Base-by-base conservation (phyloP, 2,329 filamentous ascomycete genomes). In the Nemania sp. region DNA sequence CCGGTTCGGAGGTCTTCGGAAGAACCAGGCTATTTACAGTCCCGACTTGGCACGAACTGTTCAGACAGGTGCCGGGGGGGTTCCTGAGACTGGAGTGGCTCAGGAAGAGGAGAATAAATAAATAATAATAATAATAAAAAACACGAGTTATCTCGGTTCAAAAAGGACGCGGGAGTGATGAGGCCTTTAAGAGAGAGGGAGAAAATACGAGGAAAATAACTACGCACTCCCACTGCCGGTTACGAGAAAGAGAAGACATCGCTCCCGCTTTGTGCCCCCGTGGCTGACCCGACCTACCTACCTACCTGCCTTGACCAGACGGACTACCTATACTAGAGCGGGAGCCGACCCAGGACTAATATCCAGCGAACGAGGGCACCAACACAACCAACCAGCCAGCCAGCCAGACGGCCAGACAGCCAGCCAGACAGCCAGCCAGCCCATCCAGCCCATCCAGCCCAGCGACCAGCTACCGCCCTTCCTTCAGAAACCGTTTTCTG, bases 1-100 rank as follows among this genome's bases (percentile, higher is more conserved):
- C 55, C 62, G 62, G 59, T 53, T 64, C 62, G 59, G 62, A 59
- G 59, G n/a, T 20, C 12, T 59, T 59, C 59, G 62, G 59, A 57
- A 59, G 52, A 42, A 54, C 35, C 49, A 51, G 47, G 52, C 34
- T 20, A 53, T 48, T 43, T 35, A 15, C 1, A 45, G 12, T 59
- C 32, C 62, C 40, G 59, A 37, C 56, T 57, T 57, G 55, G 52
- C 55, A 54, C 32, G 17, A 47, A 12, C 43, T 20, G 34, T 55
- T 17, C 46, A 21, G 20, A 39, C 34, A 50, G 40, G 13, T 9
- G 9, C 42, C 48, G 32, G 42, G 20, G 15, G 40, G 40, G 34
- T 3, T 29, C 5, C 13, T 29, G 18, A 25, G 10, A 15, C 4
- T 11, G 2, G 10, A 49, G 7, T 37, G 7, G 17, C 34, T 32